Conservation (phyloP, 129 eudicot species). For the Tagetes patula region DNA sequence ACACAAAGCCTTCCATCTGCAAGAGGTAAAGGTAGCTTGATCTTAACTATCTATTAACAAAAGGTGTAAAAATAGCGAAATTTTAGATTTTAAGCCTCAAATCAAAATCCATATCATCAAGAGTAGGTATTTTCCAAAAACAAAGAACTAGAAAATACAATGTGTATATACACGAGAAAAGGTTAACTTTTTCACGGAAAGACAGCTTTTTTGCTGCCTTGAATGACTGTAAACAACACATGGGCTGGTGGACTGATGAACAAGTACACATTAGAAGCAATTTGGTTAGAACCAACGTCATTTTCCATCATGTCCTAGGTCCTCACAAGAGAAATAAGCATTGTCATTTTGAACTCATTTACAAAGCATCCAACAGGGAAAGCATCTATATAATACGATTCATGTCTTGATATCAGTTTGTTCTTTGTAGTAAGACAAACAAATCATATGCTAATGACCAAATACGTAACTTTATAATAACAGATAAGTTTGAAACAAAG, state of each 20-base stretch:
- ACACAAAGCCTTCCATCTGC: slow-evolving; percentile 92
- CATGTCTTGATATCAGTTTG: background rate
- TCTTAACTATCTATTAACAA: slow-evolving; percentile 1
- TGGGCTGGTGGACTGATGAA: too few species aligned
- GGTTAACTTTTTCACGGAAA: slow-evolving; percentile 11
- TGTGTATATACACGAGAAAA: background rate
- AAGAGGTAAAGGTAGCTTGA: slow-evolving; percentile 20
- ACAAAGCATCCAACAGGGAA: background rate
- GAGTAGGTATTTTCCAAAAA: background rate
- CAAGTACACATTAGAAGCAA: slow-evolving; percentile 1
- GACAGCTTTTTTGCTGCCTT: slow-evolving; percentile 2
- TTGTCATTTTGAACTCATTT: background rate
- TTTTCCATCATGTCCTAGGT: background rate
- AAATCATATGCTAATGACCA: background rate
- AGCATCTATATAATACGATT: background rate
- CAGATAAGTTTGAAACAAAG: background rate
- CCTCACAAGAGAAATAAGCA: background rate
- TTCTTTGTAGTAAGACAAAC: background rate
- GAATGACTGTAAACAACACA: slow-evolving; percentile 8
- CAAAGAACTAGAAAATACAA: background rate
- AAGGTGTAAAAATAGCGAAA: background rate
- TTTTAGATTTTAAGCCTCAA: background rate
- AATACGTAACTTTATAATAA: background rate
- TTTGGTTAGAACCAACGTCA: background rate
- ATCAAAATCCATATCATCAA: slow-evolving; percentile 6